Evolutionary conservation across 345 rosid genomes (phyloP), one percentile per base, ranked within the genome.

Genomic region (Jatropha curcas): DNA sequence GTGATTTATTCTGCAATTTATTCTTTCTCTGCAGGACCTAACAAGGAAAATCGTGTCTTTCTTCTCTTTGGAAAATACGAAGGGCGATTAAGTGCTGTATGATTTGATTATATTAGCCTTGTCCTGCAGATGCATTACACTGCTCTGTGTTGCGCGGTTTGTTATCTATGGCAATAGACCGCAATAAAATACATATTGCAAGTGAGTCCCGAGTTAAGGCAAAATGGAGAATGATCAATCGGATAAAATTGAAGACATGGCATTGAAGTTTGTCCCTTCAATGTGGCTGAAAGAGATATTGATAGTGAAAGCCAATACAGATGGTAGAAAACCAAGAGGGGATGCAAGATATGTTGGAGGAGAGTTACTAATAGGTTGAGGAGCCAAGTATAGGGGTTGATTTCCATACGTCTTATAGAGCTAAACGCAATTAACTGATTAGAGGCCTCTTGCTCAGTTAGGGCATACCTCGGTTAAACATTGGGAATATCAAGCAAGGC

Each of bases 261-360:
- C 13, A 76, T 86, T 11, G 98, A 94, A 86, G 88, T 73, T n/a
- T 71, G 87, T 92, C 33, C 79, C 88, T 73, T 94, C 98, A 1
- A 90, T 92, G 97, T 94, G 98, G 98, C 98, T 1, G 99, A 92
- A 65, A n/a, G n/a, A n/a, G 92, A 89, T 65, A 87, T 92, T 5
- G 91, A 90, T 74, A 82, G 81, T 20, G 91, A 90, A 62, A 90
- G 92, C 81, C 99, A 91, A 24, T 95, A 90, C 85, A 94, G 92
- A n/a, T n/a, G 66, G 88, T 95, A 8, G 98, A 92, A 74, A 83
- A 79, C 88, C 98, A 4, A 83, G 86, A 33, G 88, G 88, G 11
- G 98, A 88, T 78, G n/a, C 90, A 82, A 76, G 99, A 95, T 67
- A 92, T 85, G 89, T 81, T 95, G 74, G 88, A 94, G 80, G 97